Conservation (phyloP, 176 grass and related monocot genomes). For the Oryza brachyantha region DNA sequence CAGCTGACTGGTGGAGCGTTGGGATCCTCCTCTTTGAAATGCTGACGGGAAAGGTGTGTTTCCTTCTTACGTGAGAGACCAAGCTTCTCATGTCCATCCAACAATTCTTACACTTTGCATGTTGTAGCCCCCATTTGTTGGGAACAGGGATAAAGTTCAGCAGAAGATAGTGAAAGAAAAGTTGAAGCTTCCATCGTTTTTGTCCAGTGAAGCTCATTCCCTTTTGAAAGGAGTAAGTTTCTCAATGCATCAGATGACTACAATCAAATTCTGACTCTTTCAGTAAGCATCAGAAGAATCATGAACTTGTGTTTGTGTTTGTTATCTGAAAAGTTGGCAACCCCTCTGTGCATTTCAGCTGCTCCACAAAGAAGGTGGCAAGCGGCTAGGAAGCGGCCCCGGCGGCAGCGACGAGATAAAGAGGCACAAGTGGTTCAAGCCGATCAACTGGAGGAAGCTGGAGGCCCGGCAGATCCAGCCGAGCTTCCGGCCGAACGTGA, state of each 20-base stretch:
- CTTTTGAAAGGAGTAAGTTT: conserved; percentile 90
- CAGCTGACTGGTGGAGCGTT: conserved; percentile 97
- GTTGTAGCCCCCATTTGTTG: conserved; percentile 71
- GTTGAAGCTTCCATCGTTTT: conserved; percentile 78
- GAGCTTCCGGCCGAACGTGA: conserved; percentile 71
- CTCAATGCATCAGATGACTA: background rate
- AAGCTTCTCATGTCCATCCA: conserved; percentile 7
- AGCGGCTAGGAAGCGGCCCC: conserved; percentile 56
- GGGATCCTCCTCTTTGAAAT: conserved; percentile 98
- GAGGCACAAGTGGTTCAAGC: conserved; percentile 93
- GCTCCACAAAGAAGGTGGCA: conserved; percentile 79
- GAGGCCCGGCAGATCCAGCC: conserved; percentile 74
- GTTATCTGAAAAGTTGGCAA: background rate
- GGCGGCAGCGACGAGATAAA: conserved; percentile 69
- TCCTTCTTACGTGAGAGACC: background rate
- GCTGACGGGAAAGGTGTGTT: conserved; percentile 83
- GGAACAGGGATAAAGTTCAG: conserved; percentile 80
- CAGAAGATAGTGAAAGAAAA: conserved; percentile 93
- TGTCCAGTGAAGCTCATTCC: conserved; percentile 92
- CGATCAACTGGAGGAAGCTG: conserved; percentile 85
- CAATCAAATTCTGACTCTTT: background rate
- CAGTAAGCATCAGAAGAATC: background rate
- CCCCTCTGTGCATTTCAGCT: conserved; percentile 36
- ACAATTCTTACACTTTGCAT: conserved; percentile 1
- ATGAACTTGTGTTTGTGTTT: background rate